Conservation (phyloP, 2,329 filamentous ascomycete species). For the Chrysoporthe cubensis region DNA sequence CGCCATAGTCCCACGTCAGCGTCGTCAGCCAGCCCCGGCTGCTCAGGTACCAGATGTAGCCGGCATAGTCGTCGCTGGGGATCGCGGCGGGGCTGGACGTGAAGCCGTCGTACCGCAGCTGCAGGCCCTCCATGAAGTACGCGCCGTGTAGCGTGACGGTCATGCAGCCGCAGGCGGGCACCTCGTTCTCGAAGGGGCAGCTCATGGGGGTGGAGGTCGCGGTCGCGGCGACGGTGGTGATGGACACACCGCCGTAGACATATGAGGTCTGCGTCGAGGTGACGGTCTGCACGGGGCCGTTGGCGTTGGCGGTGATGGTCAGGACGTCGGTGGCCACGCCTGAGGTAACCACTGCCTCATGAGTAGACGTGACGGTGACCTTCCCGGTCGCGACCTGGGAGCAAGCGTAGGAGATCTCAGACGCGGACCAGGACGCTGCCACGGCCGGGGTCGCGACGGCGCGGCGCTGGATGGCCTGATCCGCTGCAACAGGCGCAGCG, state of each 20-base stretch:
- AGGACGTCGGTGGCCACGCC: neutral
- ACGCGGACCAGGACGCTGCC: neutral
- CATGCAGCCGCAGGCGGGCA: neutral
- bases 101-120: neutral
- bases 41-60: constrained; percentile 10
- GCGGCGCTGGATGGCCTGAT: neutral
- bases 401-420: constrained; percentile 1
- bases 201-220: constrained; percentile 1
- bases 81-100: neutral
- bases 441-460: neutral
- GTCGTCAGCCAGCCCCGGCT: neutral
- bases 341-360: neutral
- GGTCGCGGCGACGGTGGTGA: constrained; percentile 4
- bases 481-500: neutral
- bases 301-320: neutral
- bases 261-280: neutral
- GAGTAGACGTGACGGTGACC: neutral
- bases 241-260: neutral
- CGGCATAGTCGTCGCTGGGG: neutral
- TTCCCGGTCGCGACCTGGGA: neutral
- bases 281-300: neutral
- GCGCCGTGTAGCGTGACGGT: neutral
- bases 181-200: neutral
- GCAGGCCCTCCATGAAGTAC: constrained; percentile 2
- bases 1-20: neutral